Evolutionary conservation across 1,284 basidiomycete species (phyloP).

Genomic region (Ceratobasidium sp.): DNA sequence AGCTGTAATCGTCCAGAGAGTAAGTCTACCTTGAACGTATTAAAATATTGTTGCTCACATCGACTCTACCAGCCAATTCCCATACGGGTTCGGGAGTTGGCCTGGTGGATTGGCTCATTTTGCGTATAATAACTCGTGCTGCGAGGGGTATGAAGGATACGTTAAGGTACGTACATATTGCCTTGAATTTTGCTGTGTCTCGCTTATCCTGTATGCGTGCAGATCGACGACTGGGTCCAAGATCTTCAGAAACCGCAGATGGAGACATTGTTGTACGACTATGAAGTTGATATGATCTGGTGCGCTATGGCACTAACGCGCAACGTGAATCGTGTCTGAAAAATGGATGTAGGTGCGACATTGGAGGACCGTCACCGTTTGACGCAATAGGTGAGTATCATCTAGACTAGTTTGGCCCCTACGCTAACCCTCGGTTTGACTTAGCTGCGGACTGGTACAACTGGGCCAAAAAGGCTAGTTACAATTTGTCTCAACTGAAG

Average conservation of each 20-base stretch:
- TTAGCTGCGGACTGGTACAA: constrained; percentile 65
- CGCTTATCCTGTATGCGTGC: background rate
- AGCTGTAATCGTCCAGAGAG: constrained; percentile 63
- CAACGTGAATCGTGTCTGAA: constrained; percentile 18
- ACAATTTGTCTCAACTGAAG: background rate
- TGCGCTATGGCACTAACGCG: constrained; percentile 53
- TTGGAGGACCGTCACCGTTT: constrained; percentile 68
- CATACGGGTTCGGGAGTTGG: constrained; percentile 66
- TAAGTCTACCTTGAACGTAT: constrained; percentile 51
- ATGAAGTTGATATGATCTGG: constrained; percentile 68
- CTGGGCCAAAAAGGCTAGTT: constrained; percentile 55
- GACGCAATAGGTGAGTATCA: constrained; percentile 57
- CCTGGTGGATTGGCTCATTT: constrained; percentile 71
- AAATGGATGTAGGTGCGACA: constrained; percentile 67
- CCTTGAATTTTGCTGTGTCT: background rate
- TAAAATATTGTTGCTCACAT: background rate
- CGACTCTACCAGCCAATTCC: constrained; percentile 22
- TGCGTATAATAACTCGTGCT: constrained; percentile 63
- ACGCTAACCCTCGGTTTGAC: background rate
- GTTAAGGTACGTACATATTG: constrained; percentile 50
- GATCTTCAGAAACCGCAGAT: constrained; percentile 71
- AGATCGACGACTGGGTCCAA: constrained; percentile 68
- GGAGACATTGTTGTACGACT: constrained; percentile 65
- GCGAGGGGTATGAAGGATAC: constrained; percentile 69
- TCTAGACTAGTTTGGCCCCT: background rate